A percentile compares a stretch with the other conserved stretches of the same genome.
Evolutionary conservation across 495 filamentous ascomycete genomes (phyloP).

Genomic region (Lophium mytilinum): DNA sequence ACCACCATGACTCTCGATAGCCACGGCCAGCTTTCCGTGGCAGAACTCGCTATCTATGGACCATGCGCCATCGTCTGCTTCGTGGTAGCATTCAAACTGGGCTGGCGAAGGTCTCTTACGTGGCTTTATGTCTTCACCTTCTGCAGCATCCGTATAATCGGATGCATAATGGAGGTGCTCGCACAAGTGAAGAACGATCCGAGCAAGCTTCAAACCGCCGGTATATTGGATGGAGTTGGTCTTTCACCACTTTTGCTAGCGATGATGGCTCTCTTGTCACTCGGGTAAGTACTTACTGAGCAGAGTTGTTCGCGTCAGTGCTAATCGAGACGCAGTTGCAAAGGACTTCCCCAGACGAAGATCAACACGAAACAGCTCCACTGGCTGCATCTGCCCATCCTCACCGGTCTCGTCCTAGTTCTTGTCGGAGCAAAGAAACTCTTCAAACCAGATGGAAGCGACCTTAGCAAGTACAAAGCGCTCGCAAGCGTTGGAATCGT

Average conservation of each 20-base stretch:
- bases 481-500: background rate
- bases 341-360: background rate
- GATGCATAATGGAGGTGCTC: background rate
- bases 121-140: background rate
- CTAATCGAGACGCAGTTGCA: background rate
- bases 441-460: background rate
- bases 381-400: background rate
- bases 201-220: background rate
- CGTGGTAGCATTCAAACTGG: background rate
- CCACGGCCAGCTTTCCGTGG: background rate
- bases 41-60: background rate
- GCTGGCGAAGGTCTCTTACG: background rate
- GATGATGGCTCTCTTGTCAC: background rate
- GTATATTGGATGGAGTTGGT: background rate
- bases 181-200: background rate
- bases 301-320: background rate
- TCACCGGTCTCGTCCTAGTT: background rate
- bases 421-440: background rate
- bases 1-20: background rate
- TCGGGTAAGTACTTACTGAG: background rate
- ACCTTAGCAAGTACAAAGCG: background rate
- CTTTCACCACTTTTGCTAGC: background rate
- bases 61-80: background rate
- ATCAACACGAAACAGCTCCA: background rate
- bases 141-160: background rate